phyloP scores from a whole-genome alignment of 164 flowering plant species.

The Kingdonia uniflora region DNA sequence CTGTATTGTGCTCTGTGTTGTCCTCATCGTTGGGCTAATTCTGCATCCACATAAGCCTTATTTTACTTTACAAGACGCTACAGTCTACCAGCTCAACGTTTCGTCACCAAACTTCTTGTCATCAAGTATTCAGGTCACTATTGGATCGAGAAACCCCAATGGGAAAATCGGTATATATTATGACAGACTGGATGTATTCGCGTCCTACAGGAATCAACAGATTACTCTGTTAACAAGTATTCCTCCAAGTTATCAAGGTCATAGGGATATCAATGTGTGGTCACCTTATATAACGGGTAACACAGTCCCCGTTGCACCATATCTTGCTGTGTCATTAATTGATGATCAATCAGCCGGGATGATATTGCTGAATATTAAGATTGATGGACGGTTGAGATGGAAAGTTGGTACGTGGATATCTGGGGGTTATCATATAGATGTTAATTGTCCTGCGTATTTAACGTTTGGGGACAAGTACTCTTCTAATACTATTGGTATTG shows the following conservation, averaged over 20 bases:
- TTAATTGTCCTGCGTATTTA: constrained; percentile 44
- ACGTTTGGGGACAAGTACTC: constrained; percentile 21
- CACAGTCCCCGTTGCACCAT: constrained; percentile 63
- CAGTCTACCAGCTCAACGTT: constrained; percentile 64
- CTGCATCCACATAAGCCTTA: constrained; percentile 34
- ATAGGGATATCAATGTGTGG: constrained; percentile 53
- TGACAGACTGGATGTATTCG: constrained; percentile 50
- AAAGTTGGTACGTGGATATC: constrained; percentile 53
- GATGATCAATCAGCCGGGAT: constrained; percentile 35
- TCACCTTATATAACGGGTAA: constrained; percentile 51
- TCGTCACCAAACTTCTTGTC: constrained; percentile 42
- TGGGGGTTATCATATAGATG: constrained; percentile 48
- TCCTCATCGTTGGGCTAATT: constrained; percentile 24
- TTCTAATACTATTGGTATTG: constrained; percentile 29
- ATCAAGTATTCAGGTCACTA: constrained; percentile 50
- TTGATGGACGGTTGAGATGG: constrained; percentile 58
- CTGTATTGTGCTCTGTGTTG: constrained; percentile 10
- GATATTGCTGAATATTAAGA: constrained; percentile 28
- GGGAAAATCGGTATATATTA: constrained; percentile 62
- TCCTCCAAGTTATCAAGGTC: constrained; percentile 57
- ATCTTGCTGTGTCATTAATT: constrained; percentile 23
- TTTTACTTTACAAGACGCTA: constrained; percentile 68
- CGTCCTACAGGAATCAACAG: constrained; percentile 56
- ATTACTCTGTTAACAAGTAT: constrained; percentile 45
- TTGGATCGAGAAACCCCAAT: constrained; percentile 60